phyloP scores from a whole-genome alignment of 139 green algal species.

The Picochlorum sp. region DNA sequence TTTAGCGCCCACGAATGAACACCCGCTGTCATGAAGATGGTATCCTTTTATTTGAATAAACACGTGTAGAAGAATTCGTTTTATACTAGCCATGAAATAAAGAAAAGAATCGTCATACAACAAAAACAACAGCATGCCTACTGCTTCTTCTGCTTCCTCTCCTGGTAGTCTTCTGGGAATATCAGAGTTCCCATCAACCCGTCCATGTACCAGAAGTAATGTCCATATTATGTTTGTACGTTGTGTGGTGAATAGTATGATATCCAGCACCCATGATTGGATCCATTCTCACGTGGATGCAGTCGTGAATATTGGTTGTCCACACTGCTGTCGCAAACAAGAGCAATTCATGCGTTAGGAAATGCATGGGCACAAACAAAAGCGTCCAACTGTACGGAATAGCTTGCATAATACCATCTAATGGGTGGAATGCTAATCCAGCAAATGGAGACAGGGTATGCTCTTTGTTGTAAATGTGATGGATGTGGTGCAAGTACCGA shows the following conservation, averaged over 20 bases:
- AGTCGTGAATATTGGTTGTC: slow-evolving; percentile 97
- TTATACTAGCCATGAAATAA: no score
- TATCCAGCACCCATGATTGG: slow-evolving; percentile 94
- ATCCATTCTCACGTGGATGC: slow-evolving; percentile 54
- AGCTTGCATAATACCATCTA: slow-evolving; percentile 80
- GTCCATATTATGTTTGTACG: slow-evolving; percentile 90
- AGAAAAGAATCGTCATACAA: no score
- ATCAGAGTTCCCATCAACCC: slow-evolving; percentile 52
- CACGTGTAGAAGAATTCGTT: no score
- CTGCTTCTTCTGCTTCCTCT: neutral
- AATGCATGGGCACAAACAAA: slow-evolving; percentile 83
- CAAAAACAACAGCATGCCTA: neutral
- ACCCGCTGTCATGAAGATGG: no score
- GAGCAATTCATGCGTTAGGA: slow-evolving; percentile 85
- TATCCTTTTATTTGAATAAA: no score
- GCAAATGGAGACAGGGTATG: slow-evolving; percentile 92
- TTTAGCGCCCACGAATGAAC: no score
- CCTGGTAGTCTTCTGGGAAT: slow-evolving; percentile 29
- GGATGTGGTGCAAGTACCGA: slow-evolving; percentile 66
- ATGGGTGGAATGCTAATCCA: slow-evolving; percentile 88
- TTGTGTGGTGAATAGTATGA: slow-evolving; percentile 94
- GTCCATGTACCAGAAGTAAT: slow-evolving; percentile 89
- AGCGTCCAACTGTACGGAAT: slow-evolving; percentile 74
- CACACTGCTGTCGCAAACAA: slow-evolving; percentile 88
- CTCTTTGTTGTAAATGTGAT: slow-evolving; percentile 99